Conservation (phyloP, 2,329 filamentous ascomycete genomes). For the Nigrograna mackinnonii region DNA sequence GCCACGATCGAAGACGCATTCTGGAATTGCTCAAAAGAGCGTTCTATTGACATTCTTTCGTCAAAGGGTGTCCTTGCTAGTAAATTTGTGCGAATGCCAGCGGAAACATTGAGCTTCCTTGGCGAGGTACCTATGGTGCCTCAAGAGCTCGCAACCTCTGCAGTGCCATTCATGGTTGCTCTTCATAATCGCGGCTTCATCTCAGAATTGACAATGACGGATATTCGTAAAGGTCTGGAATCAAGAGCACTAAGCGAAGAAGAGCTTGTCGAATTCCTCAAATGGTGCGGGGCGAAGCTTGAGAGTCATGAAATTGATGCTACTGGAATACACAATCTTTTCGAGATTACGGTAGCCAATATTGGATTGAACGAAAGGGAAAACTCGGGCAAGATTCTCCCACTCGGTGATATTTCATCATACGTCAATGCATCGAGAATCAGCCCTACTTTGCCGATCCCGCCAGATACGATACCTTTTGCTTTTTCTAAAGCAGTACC, state of each 20-base stretch:
- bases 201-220: constrained; percentile 82
- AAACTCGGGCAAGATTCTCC: constrained; percentile 70
- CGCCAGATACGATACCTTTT: constrained; percentile 81
- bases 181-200: constrained; percentile 84
- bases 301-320: constrained; percentile 72
- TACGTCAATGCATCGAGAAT: constrained; percentile 80
- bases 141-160: constrained; percentile 69
- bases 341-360: constrained; percentile 80
- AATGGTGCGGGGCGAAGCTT: constrained; percentile 78
- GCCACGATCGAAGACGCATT: constrained; percentile 92
- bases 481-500: constrained; percentile 75
- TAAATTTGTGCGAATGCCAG: constrained; percentile 77
- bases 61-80: constrained; percentile 86
- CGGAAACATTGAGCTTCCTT: constrained; percentile 74
- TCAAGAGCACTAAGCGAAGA: constrained; percentile 76
- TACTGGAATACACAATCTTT: constrained; percentile 67
- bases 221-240: constrained; percentile 83
- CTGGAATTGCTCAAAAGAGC: constrained; percentile 84
- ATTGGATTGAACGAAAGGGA: constrained; percentile 55
- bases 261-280: constrained; percentile 81
- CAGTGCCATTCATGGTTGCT: constrained; percentile 75
- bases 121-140: constrained; percentile 87
- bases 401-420: constrained; percentile 73
- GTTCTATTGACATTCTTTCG: constrained; percentile 82
- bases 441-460: constrained; percentile 78